These are phyloP conservation scores for Neonectria sp. DNA, from an alignment of 2,329 filamentous ascomycete species.

Conservation along the genomic window DNA sequence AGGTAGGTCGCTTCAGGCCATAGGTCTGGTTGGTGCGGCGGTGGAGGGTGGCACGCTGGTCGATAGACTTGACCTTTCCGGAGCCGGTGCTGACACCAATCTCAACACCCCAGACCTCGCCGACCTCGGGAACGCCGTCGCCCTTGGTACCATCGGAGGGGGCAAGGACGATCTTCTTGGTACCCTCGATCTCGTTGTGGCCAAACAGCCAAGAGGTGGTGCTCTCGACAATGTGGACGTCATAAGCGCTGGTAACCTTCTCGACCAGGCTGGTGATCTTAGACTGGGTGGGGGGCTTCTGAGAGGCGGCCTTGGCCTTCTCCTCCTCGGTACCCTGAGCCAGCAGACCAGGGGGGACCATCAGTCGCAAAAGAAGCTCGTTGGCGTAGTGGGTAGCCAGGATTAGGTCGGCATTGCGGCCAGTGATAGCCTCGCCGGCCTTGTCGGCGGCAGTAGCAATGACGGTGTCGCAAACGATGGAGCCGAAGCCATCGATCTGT, in stretches of 20 bases:
- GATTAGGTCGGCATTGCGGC: slow-evolving; percentile 87
- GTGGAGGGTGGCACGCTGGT: slow-evolving; percentile 91
- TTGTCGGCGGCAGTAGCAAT: slow-evolving; percentile 77
- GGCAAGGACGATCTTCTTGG: slow-evolving; percentile 97
- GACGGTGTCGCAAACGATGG: slow-evolving; percentile 95
- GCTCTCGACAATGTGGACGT: slow-evolving; percentile 94
- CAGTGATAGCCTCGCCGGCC: slow-evolving; percentile 76
- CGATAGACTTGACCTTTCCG: slow-evolving; percentile 94
- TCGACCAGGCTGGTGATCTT: slow-evolving; percentile 91
- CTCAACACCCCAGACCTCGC: slow-evolving; percentile 98
- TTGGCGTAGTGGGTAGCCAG: slow-evolving; percentile 96
- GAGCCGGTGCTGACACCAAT: slow-evolving; percentile 91
- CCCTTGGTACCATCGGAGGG: slow-evolving; percentile 91
- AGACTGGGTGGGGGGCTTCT: slow-evolving; percentile 87
- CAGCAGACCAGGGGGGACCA: slow-evolving; percentile 91
- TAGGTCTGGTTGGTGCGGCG: slow-evolving; percentile 94
- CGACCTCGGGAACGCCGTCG: slow-evolving; percentile 88
- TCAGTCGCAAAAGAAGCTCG: slow-evolving; percentile 90
- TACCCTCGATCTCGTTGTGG: slow-evolving; percentile 95
- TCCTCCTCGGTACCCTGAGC: slow-evolving; percentile 90
- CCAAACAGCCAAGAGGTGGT: slow-evolving; percentile 98
- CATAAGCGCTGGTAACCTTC: slow-evolving; percentile 92
- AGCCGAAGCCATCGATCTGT: slow-evolving; percentile 97
- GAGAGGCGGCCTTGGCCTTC: slow-evolving; percentile 89
- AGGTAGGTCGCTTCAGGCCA: slow-evolving; percentile 93